Evolutionary conservation across 345 rosid species (phyloP).

Genomic region (Eucalyptus cloeziana): DNA sequence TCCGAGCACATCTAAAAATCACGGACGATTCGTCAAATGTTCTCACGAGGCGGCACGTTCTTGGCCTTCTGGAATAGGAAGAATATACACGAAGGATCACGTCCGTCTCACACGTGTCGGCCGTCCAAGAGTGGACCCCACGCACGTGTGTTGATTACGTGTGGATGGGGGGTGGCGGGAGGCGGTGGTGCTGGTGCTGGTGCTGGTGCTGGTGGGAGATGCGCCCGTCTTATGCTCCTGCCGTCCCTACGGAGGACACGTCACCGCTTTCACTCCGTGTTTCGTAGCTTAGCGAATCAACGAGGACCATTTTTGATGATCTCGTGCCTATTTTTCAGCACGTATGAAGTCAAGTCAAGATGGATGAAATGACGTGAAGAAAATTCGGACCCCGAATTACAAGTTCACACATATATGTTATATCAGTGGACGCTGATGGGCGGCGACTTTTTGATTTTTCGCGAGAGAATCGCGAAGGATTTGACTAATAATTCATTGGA

Average conservation of each 20-base stretch:
- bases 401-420: accelerated
- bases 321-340: background rate
- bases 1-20: background rate
- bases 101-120: background rate
- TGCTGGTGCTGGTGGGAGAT: background rate
- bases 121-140: background rate
- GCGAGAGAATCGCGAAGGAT: background rate
- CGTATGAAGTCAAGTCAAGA: background rate
- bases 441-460: background rate
- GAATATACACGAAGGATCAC: background rate
- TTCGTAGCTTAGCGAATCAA: background rate
- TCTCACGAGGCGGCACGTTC: background rate
- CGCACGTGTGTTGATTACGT: background rate
- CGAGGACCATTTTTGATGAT: background rate
- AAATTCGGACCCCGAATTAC: background rate
- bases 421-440: background rate
- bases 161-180: background rate
- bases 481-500: background rate
- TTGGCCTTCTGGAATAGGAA: background rate
- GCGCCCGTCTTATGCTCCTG: background rate
- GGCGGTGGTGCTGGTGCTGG: too few species aligned
- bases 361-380: background rate
- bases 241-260: background rate
- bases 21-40: background rate
- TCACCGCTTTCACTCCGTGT: background rate